These are phyloP conservation scores for Jackrogersella multiformis DNA, from an alignment of 495 filamentous ascomycete species.

Conservation along the genomic window DNA sequence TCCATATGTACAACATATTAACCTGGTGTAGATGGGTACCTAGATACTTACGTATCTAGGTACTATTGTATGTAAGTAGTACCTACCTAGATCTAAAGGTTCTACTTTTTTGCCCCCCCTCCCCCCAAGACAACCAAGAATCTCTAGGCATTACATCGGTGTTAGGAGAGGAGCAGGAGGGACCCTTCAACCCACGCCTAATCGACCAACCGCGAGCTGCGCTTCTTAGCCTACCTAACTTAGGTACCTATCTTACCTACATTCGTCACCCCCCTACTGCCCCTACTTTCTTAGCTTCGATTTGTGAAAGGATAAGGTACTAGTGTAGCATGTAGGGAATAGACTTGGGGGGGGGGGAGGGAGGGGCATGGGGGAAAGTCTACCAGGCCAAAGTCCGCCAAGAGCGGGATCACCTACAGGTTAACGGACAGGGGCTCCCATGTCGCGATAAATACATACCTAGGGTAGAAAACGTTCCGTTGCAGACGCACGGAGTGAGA, in stretches of 20 bases:
- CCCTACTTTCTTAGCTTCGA: constrained; percentile 43
- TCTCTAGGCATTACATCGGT: constrained; percentile 44
- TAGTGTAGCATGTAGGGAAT: neutral
- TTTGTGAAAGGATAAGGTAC: constrained; percentile 29
- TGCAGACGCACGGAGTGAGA: constrained; percentile 41
- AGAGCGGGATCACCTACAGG: constrained; percentile 44
- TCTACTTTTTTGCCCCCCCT: constrained; percentile 5
- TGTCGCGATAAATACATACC: constrained; percentile 32
- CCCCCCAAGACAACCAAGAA: constrained; percentile 36
- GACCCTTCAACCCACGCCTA: constrained; percentile 36
- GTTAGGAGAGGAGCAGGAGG: constrained; percentile 35
- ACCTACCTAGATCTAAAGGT: constrained; percentile 14
- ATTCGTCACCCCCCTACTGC: constrained; percentile 13
- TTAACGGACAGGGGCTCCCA: constrained; percentile 36
- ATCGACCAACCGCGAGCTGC: constrained; percentile 31
- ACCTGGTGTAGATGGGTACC: too few relatives aligned
- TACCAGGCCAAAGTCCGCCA: constrained; percentile 37
- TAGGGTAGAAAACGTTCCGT: constrained; percentile 39
- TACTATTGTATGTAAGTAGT: too few relatives aligned
- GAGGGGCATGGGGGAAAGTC: too few relatives aligned
- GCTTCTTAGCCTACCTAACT: constrained; percentile 32
- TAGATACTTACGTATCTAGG: too few relatives aligned
- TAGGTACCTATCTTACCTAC: too few relatives aligned
- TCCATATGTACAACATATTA: constrained; percentile 17
- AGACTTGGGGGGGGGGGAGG: constrained; percentile 21